These are phyloP conservation scores for Lachnellula subtilissima DNA, from an alignment of 2,329 filamentous ascomycete species.

Conservation along the genomic window DNA sequence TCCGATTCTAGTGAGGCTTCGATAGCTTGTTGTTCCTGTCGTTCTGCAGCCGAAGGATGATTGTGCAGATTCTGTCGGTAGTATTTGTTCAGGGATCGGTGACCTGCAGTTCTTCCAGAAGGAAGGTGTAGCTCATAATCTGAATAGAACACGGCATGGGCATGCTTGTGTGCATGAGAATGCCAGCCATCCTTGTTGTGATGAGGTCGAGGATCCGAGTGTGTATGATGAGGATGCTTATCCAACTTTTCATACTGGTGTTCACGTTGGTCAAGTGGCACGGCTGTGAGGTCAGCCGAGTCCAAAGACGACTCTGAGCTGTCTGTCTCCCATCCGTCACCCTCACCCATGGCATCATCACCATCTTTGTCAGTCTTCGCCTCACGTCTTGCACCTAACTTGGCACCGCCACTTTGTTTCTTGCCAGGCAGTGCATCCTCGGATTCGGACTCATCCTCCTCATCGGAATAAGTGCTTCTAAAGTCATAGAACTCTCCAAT, in stretches of 20 bases:
- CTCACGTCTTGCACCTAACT: constrained; percentile 58
- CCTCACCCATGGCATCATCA: constrained; percentile 52
- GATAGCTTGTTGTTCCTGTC: constrained; percentile 61
- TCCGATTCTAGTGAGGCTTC: constrained; percentile 47
- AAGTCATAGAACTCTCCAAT: constrained; percentile 98
- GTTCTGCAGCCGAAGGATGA: constrained; percentile 75
- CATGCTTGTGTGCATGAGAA: constrained; percentile 72
- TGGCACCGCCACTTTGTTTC: constrained; percentile 55
- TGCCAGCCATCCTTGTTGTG: constrained; percentile 74
- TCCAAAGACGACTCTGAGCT: constrained; percentile 84
- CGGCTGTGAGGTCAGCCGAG: constrained; percentile 74
- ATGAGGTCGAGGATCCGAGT: constrained; percentile 65
- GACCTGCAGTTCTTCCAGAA: constrained; percentile 81
- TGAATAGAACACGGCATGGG: constrained; percentile 76
- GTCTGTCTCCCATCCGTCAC: constrained; percentile 94
- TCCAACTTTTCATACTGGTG: constrained; percentile 68
- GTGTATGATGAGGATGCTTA: constrained; percentile 71
- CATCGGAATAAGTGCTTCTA: constrained; percentile 88
- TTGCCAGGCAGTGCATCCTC: constrained; percentile 48
- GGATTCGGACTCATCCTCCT: constrained; percentile 56
- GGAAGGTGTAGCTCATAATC: constrained; percentile 93
- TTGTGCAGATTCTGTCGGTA: constrained; percentile 88
- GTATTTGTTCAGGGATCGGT: constrained; percentile 81
- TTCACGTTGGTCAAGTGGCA: constrained; percentile 68
- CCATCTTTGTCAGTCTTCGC: constrained; percentile 48